Base-by-base conservation (phyloP, 2,329 filamentous ascomycete species). In the Xylaria sp. region DNA sequence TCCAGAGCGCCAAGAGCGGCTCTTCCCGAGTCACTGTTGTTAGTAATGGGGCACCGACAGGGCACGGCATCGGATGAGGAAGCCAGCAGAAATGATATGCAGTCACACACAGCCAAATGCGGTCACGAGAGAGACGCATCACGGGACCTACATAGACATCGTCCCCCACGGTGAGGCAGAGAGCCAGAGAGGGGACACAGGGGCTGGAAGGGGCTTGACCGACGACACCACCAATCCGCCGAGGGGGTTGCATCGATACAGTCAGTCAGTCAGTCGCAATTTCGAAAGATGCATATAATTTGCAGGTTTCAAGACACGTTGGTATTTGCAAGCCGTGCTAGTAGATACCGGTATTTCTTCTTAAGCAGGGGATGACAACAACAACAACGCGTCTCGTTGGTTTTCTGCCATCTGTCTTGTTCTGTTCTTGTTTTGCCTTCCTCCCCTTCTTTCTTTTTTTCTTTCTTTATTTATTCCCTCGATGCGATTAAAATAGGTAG, bases 51-150 rank as follows among this genome's bases (percentile, higher is more conserved):
- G 29, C 20, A 9, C 38, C 31, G 49, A 38, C 31, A 36, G 50
- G 60, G 50, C 15, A 44, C 38, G 49, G 50, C 45, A 63, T 36
- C 36, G 50, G 63, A 63, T 49, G 55, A 53, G 38, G 39, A 55
- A 44, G 53, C 47, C 47, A 54, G 20, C 49, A 64, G 54, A 29
- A 63, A 54, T 42, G 57, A 61, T 69, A 75, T 74, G 73, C 73
- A 74, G 71, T 73, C 74, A 75, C 74, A 72, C 73, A 74, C 74
- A 76, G 74, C 70, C 67, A 57, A 59, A 68, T 50, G 63, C 70
- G 69, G 72, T 76, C 74, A 76, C 74, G 74, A 74, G 74, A 74
- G 72, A 67, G 72, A n/a, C 45, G 54, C 56, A 71, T 73, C 72
- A 70, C 68, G 68, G 65, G 68, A 70, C 54, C 61, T 68, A 56